Evolutionary conservation across 108 stramenopile genomes (phyloP).

Genomic region (Cyclotella cryptica): DNA sequence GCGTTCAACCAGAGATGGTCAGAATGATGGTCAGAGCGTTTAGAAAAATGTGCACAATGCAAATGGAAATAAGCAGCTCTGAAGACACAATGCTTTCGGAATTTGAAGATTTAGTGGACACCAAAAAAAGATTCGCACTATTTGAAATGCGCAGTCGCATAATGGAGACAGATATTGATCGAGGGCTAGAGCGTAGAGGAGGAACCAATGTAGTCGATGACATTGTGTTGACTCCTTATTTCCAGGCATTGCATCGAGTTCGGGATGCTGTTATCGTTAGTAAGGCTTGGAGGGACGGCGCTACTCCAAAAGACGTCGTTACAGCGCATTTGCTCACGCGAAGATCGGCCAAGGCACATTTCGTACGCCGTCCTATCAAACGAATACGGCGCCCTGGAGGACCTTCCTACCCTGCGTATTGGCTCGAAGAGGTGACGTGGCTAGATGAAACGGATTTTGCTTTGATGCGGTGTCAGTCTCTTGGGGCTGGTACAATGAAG

Average conservation of each 20-base stretch:
- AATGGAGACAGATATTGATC: constrained; percentile 91
- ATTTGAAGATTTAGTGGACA: constrained; percentile 72
- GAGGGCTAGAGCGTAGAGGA: constrained; percentile 82
- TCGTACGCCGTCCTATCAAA: constrained; percentile 53
- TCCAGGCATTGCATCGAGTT: constrained; percentile 73
- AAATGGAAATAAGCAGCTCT: constrained; percentile 48
- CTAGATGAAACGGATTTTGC: constrained; percentile 81
- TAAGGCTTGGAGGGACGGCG: constrained; percentile 92
- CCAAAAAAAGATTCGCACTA: constrained; percentile 85
- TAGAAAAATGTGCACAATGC: constrained; percentile 65
- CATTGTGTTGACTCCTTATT: constrained; percentile 75
- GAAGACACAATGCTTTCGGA: constrained; percentile 53
- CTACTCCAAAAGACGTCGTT: constrained; percentile 79
- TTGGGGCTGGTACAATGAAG: constrained; percentile 77
- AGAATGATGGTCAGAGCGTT: constrained; percentile 73
- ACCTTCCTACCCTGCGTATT: constrained; percentile 48
- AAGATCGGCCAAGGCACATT: constrained; percentile 62
- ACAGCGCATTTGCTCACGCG: constrained; percentile 75
- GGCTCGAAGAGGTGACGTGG: constrained; percentile 79
- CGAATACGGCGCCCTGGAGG: constrained; percentile 32
- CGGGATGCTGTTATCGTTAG: constrained; percentile 88
- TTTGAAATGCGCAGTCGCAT: constrained; percentile 91
- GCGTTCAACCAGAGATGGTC: constrained; percentile 64
- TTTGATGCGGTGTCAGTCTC: constrained; percentile 76
- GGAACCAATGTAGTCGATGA: constrained; percentile 85